Conservation (phyloP, 2,329 filamentous ascomycete genomes). For the Alternaria metachromatica region DNA sequence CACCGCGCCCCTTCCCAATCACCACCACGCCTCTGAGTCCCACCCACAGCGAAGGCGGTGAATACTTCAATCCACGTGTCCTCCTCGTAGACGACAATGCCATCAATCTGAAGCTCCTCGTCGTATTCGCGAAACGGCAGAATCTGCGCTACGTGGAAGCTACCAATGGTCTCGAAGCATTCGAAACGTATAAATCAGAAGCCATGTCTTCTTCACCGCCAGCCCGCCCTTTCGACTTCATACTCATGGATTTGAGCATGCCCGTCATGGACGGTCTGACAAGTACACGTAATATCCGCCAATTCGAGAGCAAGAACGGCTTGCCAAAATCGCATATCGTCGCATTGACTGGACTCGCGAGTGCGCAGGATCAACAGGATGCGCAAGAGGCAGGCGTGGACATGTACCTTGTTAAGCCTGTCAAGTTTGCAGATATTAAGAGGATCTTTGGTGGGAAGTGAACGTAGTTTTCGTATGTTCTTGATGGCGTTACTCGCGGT, state of each 20-base stretch:
- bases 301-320: slow-evolving; percentile 33
- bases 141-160: slow-evolving; percentile 37
- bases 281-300: slow-evolving; percentile 40
- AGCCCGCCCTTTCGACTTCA: slow-evolving; percentile 36
- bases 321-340: slow-evolving; percentile 36
- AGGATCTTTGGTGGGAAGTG: slow-evolving; percentile 29
- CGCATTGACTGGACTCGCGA: slow-evolving; percentile 48
- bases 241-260: slow-evolving; percentile 47
- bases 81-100: slow-evolving; percentile 46
- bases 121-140: slow-evolving; percentile 52
- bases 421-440: slow-evolving; percentile 45
- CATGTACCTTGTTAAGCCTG: slow-evolving; percentile 49
- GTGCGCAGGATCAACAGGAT: slow-evolving; percentile 42
- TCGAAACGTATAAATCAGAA: slow-evolving; percentile 32
- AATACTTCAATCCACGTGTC: slow-evolving; percentile 40
- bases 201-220: slow-evolving; percentile 21
- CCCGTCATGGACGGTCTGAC: slow-evolving; percentile 50
- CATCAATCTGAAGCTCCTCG: slow-evolving; percentile 45
- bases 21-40: slow-evolving; percentile 27
- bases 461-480: neutral
- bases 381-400: slow-evolving; percentile 46
- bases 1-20: slow-evolving; percentile 19
- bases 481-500: neutral
- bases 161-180: slow-evolving; percentile 42
- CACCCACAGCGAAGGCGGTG: slow-evolving; percentile 17